phyloP scores from a whole-genome alignment of 306 rosid species.

The Vachellia collinsii region DNA sequence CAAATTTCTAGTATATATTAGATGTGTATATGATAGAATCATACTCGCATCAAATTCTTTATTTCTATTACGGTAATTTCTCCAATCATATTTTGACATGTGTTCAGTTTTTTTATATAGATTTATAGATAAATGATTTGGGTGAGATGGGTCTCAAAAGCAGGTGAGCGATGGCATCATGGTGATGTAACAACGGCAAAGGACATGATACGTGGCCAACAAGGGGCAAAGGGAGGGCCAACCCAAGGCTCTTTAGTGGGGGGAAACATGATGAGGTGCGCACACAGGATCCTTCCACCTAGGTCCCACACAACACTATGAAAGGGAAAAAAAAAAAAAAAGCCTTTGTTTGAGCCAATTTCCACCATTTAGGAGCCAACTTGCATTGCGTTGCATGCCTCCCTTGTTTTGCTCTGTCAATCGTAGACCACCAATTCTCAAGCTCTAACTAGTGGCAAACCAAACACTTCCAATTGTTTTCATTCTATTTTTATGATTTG shows the following conservation, averaged over 20 bases:
- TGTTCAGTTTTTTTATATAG: too few species aligned
- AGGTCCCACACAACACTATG: conserved; percentile 46
- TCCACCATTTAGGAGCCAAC: conserved; percentile 38
- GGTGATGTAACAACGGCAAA: conserved; percentile 52
- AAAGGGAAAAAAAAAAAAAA: too few species aligned
- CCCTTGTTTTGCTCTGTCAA: conserved; percentile 37
- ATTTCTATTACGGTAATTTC: too few species aligned
- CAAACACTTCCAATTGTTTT: not conserved
- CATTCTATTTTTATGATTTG: not conserved
- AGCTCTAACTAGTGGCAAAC: conserved; percentile 12
- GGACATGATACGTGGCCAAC: conserved; percentile 71
- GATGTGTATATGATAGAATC: too few species aligned
- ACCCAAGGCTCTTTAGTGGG: conserved; percentile 52
- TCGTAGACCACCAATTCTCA: conserved; percentile 51
- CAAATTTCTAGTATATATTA: too few species aligned
- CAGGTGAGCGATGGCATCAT: conserved; percentile 25
- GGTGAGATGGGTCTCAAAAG: not conserved
- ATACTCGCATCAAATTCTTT: too few species aligned
- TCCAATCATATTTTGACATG: too few species aligned
- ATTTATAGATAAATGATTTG: too few species aligned
- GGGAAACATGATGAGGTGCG: conserved; percentile 62
- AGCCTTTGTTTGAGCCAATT: not conserved
- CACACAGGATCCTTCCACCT: conserved; percentile 52
- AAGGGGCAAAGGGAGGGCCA: conserved; percentile 41
- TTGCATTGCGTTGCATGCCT: conserved; percentile 46